Evolutionary conservation across 805 yeast species (phyloP).

Genomic region (Starmerella tilneyi): DNA sequence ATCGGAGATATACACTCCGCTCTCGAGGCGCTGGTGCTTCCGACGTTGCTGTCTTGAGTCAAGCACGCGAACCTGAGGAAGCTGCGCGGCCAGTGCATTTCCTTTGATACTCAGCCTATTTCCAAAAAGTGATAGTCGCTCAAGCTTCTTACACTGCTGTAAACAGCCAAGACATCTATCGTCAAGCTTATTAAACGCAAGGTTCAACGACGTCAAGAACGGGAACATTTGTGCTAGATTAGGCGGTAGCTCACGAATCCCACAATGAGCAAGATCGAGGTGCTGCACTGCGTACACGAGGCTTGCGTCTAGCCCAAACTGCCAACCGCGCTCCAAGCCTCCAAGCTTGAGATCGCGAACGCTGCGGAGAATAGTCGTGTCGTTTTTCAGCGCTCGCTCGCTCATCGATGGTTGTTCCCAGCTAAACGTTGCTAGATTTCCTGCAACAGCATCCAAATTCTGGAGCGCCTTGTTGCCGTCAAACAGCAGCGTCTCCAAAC

Average conservation of each 20-base stretch:
- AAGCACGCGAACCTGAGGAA: conserved; percentile 17
- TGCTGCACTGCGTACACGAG: conserved; percentile 22
- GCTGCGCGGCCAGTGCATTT: conserved; percentile 9
- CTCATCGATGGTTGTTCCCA: conserved; percentile 18
- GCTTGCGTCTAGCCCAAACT: not conserved
- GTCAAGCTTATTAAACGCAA: conserved; percentile 23
- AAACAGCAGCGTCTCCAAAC: conserved; percentile 21
- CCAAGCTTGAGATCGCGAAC: conserved; percentile 18
- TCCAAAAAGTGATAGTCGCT: conserved; percentile 22
- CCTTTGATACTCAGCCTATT: conserved; percentile 15
- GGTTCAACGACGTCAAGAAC: conserved; percentile 19
- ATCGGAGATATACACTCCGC: conserved; percentile 12
- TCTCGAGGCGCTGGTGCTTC: not conserved
- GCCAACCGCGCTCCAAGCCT: conserved; percentile 15
- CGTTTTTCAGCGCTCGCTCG: conserved; percentile 4
- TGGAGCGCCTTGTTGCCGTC: conserved; percentile 22
- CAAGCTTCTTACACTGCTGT: conserved; percentile 16
- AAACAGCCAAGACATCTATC: conserved; percentile 12
- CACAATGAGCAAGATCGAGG: conserved; percentile 18
- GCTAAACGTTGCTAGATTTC: conserved; percentile 18
- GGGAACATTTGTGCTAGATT: conserved; percentile 22
- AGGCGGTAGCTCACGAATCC: conserved; percentile 19
- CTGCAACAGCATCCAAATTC: conserved; percentile 13
- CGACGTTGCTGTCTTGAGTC: conserved; percentile 21
- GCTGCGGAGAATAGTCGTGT: conserved; percentile 8